Percentiles rank a stretch among this genome's conserved stretches.
phyloP scores from a whole-genome alignment of 176 grass and related monocot species.

The Alloteropsis semialata region DNA sequence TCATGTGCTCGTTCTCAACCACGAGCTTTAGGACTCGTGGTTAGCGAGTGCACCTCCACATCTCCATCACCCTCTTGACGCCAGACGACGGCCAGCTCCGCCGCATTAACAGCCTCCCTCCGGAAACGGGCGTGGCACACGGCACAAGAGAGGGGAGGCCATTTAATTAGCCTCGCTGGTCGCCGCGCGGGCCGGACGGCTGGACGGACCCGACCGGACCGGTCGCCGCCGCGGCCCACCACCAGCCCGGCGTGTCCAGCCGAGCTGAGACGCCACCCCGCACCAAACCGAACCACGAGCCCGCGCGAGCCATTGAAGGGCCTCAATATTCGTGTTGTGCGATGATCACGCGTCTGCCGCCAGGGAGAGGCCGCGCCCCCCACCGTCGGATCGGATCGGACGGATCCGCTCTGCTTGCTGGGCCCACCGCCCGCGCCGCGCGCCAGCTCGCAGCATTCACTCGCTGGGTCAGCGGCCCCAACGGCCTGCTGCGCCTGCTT shows the following conservation, averaged over 20 bases:
- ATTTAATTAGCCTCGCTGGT: slow-evolving; percentile 34
- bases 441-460: background rate
- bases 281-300: background rate
- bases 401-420: no score
- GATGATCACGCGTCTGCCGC: background rate
- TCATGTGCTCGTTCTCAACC: no score
- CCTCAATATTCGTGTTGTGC: background rate
- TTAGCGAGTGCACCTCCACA: background rate
- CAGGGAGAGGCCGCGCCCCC: no score
- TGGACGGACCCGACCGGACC: background rate
- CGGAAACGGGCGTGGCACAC: background rate
- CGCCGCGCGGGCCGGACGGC: background rate
- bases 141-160: slow-evolving; percentile 8
- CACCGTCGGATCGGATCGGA: background rate
- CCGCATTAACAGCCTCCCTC: background rate
- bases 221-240: no score
- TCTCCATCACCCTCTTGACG: background rate
- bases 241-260: background rate
- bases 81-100: background rate
- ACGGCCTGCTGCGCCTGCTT: background rate
- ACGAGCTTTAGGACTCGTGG: background rate
- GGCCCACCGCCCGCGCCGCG: background rate
- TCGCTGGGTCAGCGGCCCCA: slow-evolving; percentile 2
- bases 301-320: background rate
- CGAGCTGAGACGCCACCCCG: slow-evolving; percentile 23